Base-by-base conservation (phyloP, 2,329 filamentous ascomycete species). In the Alternaria atra region DNA sequence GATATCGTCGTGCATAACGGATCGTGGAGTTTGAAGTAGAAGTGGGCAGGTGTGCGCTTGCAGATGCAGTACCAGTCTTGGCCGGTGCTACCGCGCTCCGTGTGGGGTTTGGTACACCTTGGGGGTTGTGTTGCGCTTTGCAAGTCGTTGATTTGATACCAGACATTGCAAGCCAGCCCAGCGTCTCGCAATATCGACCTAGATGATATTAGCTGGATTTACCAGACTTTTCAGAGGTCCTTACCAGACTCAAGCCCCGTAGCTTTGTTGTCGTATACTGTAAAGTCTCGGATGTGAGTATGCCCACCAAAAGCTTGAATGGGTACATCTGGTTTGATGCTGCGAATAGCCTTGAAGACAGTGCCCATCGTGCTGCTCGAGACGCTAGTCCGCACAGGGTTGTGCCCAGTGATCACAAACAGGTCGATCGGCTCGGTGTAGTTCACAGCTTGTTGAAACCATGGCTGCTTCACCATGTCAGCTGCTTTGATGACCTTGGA, bases 231-330 rank as follows among this genome's bases (percentile, higher is more conserved):
- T 5, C 7, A 8, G 3, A 23, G 4, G 12, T 15, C 32, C 66
- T 40, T 66, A 65, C 80, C 88, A 3, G 87, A 86, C 67, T 89
- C 88, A 8, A 90, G 80, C 0, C 83, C 87, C 5, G 88, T 87
- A 6, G 86, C 84, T 67, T 83, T 84, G 57, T 86, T 82, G 70
- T 91, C 89, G 63, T 87, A 89, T 2, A 89, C 85, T 17, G 82
- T 83, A 72, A 90, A 89, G 71, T 91, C 88, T 15, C 89, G 85
- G 61, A 89, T 84, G 70, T 90, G 88, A 37, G 81, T 85, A 75
- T 90, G 88, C 9, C 88, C 88, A 20, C 88, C 89, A 65, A 91
- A 88, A 54, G 87, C 83, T 73, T 90, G 87, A 47, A 91, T 85
- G 0, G 89, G 89, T 2, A 84, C 86, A 13, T 84, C 78, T 1